phyloP scores from a whole-genome alignment of 225 moss, liverwort and hornwort species.

The Pleurozium schreberi region DNA sequence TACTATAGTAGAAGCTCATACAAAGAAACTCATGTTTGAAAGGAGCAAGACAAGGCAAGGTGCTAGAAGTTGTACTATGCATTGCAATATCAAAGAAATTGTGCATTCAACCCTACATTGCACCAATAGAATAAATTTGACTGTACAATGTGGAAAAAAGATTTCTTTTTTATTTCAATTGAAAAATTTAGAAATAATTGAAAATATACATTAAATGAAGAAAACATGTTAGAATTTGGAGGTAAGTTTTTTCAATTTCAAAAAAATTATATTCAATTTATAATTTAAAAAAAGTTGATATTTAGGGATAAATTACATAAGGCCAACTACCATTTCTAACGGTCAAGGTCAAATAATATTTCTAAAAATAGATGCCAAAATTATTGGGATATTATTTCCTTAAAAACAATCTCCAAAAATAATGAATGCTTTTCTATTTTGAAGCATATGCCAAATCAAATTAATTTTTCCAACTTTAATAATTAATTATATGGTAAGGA shows the following conservation, averaged over 20 bases:
- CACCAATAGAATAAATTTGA: background rate
- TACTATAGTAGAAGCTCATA: background rate
- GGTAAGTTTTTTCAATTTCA: background rate
- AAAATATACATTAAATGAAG: background rate
- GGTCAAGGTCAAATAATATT: background rate
- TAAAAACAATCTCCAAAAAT: background rate
- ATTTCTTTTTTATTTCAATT: background rate
- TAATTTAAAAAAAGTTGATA: too few relatives aligned
- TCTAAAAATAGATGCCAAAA: fast-evolving
- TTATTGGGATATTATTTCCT: background rate
- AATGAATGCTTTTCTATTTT: too few relatives aligned
- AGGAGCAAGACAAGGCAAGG: background rate
- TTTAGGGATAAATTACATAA: background rate
- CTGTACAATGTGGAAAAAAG: background rate
- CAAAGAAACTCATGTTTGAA: background rate
- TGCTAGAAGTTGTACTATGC: background rate
- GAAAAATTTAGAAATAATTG: background rate
- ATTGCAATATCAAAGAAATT: background rate
- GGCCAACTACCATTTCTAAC: fast-evolving
- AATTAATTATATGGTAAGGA: background rate
- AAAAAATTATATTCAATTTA: background rate
- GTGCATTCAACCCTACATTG: fast-evolving
- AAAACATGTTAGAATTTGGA: too few relatives aligned
- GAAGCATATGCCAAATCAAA: background rate
- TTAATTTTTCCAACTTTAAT: background rate